Percentiles rank a stretch among this genome's conserved stretches.
phyloP scores from a whole-genome alignment of 768 basidiomycete genomes.

The Galerina marginata region DNA sequence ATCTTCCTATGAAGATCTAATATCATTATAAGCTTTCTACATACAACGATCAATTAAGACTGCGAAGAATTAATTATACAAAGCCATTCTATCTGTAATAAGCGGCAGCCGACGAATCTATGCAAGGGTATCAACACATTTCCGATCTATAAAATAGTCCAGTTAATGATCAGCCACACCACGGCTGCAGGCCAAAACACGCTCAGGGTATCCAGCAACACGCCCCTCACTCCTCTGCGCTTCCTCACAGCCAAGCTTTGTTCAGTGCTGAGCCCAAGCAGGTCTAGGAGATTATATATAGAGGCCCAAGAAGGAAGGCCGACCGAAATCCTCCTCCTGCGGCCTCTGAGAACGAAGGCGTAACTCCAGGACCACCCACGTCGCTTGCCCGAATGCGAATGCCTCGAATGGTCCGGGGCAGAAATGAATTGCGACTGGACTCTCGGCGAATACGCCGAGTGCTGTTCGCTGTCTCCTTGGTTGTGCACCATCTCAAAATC shows the following conservation, averaged over 20 bases:
- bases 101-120: no score
- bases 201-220: constrained; percentile 40
- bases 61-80: no score
- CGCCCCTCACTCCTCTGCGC: constrained; percentile 12
- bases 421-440: constrained; percentile 42
- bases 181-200: constrained; percentile 43
- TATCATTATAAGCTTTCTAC: no score
- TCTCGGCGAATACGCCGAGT: constrained; percentile 19
- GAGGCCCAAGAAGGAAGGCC: constrained; percentile 39
- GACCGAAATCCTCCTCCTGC: constrained; percentile 59
- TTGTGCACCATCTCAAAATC: constrained; percentile 12
- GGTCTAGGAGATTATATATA: constrained; percentile 27
- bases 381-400: constrained; percentile 15
- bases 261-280: constrained; percentile 19
- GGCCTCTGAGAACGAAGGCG: constrained; percentile 60
- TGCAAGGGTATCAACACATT: no score
- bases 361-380: constrained; percentile 47
- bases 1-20: no score
- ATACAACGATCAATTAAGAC: no score
- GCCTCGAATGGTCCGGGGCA: constrained; percentile 34
- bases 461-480: constrained; percentile 7
- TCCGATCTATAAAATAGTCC: constrained; percentile 35
- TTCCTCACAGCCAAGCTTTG: background rate
- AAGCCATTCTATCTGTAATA: no score
- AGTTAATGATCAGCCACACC: constrained; percentile 43